These are phyloP conservation scores for Chimonanthus praecox DNA, from an alignment of 164 flowering plant genomes.

Conservation along the genomic window DNA sequence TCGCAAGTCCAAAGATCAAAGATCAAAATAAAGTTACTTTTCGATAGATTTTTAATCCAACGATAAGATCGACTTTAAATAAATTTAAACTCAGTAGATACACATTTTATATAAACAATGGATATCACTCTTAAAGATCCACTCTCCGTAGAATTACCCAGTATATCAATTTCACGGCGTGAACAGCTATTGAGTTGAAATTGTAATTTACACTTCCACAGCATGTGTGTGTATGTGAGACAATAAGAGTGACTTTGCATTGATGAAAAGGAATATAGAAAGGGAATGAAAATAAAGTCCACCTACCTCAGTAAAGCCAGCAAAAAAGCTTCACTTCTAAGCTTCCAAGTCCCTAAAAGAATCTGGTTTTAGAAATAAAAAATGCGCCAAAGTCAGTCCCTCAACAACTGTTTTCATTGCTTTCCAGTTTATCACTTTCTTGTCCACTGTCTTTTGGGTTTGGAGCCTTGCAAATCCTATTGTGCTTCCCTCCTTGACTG, in stretches of 20 bases:
- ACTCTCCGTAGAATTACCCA: too few relatives aligned
- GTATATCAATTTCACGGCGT: too few relatives aligned
- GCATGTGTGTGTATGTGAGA: too few relatives aligned
- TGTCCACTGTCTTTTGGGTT: conserved; percentile 7
- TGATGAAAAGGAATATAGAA: background rate
- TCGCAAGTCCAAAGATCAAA: too few relatives aligned
- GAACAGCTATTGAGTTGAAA: too few relatives aligned
- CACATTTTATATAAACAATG: too few relatives aligned
- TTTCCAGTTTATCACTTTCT: background rate
- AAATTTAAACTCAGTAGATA: too few relatives aligned
- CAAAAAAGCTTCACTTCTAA: conserved; percentile 11
- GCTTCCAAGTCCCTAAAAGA: conserved; percentile 7
- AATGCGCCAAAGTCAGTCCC: conserved; percentile 23
- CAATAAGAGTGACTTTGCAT: background rate
- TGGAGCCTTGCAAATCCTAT: background rate
- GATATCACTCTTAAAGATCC: too few relatives aligned
- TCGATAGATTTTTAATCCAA: too few relatives aligned
- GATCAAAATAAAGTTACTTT: too few relatives aligned
- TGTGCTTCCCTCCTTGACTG: background rate
- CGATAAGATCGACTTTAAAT: too few relatives aligned
- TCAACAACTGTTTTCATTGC: conserved; percentile 12
- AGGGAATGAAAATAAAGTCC: background rate
- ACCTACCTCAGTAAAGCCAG: background rate
- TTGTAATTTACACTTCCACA: too few relatives aligned
- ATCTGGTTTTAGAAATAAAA: background rate